Base-by-base conservation (phyloP, 2,329 filamentous ascomycete species). In the Ascochyta koolunga region DNA sequence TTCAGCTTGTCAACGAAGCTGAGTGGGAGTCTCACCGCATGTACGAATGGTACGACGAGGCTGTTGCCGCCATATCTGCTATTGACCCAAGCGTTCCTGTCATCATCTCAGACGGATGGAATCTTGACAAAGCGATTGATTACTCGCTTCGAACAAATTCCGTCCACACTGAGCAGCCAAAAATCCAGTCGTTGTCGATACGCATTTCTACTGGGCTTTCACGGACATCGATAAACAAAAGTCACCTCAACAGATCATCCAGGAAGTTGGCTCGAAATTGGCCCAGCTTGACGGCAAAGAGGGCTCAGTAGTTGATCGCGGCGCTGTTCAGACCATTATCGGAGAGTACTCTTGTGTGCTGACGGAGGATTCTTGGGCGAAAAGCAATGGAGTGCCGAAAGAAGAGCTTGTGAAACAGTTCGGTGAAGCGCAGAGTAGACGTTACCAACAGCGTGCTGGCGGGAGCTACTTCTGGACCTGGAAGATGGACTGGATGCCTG, bases 401-500 rank as follows among this genome's bases (percentile, higher is more conserved):
- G 70, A 77, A 21, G 71, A 77, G 6, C 69, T 80, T 6, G 74
- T 77, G 0, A 67, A 64, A 3, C 68, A 76, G 19, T 84, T 85
- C 60, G 82, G 82, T 11, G 72, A 76, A 38, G 76, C 75, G 2
- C 78, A 86, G 62, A 79, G 75, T 22, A 63, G 73, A 10, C 75
- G 75, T 37, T 86, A 80, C 68, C 78, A 82, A 50, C 63, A 77
- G n/a, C 77, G 76, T 38, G 70, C 80, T 13, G 80, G 79, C 2
- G 84, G 83, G 1, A 76, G 76, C 27, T 85, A 80, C 62, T 86
- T 86, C 72, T 86, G 83, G 84, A 86, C 83, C 0, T 82, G 77
- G 64, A 83, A 83, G 49, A 86, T 86, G 82, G 78, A 83, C 58
- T 86, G 83, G 82, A 83, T 83, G 78, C 78, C 79, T n/a, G 83